Base-by-base conservation (phyloP, 306 rosid species). In the Gastrolobium villosum region DNA sequence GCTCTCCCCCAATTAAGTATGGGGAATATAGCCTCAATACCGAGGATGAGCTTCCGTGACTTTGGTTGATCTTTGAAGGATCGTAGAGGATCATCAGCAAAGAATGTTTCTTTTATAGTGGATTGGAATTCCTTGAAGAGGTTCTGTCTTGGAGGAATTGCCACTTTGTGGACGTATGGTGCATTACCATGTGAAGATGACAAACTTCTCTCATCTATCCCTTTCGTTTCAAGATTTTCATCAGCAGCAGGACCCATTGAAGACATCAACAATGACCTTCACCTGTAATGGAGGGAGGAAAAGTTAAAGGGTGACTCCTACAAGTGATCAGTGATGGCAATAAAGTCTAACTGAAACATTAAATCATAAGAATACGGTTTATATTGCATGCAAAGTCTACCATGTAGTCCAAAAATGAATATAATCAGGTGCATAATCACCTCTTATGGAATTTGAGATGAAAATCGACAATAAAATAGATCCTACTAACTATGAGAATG, bases 31-130 rank as follows among this genome's bases (percentile, higher is more conserved):
- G 94, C 89, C 91, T 93, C 90, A 64, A 88, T 37, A 46, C 98
- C 93, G 2, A 93, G 92, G 76, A 91, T 9, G 10, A 93, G 34
- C 82, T 93, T 95, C 44, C 79, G 82, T 4, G 96, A 87, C 64
- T 55, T 86, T 0, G 92, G 3, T 78, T 91, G 97, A 77, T 95
- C 97, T 83, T 93, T 95, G 90, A 95, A 91, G 46, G 89, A 56
- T 71, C 97, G 80, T 31, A 95, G 86, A 77, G 99, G 98, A 78
- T 95, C 99, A 78, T 93, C 97, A 0, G 98, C 59, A 70, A 95
- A 95, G 59, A 95, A 87, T 20, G 98, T 93, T 81, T 95, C 98
- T 83, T 93, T 95, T 20, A 93, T 31, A 4, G 85, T 83, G 56
- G 64, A 44, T 71, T 68, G 84, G 84, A 95, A 89, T 80, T 95